Conservation (phyloP, 768 basidiomycete genomes). For the Termitomyces sp. region DNA sequence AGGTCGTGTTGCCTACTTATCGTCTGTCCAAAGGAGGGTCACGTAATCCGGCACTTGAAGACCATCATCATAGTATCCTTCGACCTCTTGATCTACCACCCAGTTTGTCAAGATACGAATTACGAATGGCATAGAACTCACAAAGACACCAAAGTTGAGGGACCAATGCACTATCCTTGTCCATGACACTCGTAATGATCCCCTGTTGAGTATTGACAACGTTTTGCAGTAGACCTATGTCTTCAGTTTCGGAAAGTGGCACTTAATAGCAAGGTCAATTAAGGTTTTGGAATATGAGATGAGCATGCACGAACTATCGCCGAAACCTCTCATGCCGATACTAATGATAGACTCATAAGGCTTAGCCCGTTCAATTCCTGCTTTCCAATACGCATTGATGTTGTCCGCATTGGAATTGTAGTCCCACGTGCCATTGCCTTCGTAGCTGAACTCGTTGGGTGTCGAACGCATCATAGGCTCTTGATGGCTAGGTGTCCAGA, state of each 20-base stretch:
- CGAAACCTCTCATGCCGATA: conserved; percentile 63
- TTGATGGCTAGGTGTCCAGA: conserved; percentile 40
- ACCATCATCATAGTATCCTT: conserved; percentile 60
- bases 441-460: conserved; percentile 56
- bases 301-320: conserved; percentile 33
- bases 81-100: conserved; percentile 49
- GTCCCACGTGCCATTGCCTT: conserved; percentile 56
- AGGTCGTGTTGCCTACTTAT: conserved; percentile 38
- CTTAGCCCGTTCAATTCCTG: conserved; percentile 52
- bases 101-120: background rate
- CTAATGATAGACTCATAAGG: conserved; percentile 59
- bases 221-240: conserved; percentile 46
- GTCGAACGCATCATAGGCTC: conserved; percentile 76
- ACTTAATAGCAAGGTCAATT: conserved; percentile 22
- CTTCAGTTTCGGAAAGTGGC: conserved; percentile 43
- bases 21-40: conserved; percentile 64
- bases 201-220: conserved; percentile 54
- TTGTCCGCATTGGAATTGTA: conserved; percentile 47
- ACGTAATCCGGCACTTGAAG: conserved; percentile 57
- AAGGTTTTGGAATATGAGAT: too few species aligned
- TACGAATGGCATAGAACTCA: conserved; percentile 18
- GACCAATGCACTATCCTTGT: conserved; percentile 37
- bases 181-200: conserved; percentile 48
- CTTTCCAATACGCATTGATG: conserved; percentile 56
- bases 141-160: conserved; percentile 66